Conservation (phyloP, 179 eudicot species). For the Silene coronaria region DNA sequence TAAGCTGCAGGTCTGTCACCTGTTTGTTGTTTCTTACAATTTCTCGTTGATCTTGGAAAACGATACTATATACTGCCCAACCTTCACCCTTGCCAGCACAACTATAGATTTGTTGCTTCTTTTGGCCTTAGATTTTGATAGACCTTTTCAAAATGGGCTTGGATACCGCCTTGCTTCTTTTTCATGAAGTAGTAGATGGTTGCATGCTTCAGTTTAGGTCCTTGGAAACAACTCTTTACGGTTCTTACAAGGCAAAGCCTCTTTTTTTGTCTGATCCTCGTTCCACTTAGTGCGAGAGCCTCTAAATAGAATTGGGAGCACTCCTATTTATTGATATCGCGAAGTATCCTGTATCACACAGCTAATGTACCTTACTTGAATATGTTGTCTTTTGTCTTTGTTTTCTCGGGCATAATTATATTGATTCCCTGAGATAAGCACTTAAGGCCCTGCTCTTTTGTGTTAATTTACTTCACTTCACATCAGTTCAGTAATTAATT, state of each 20-base stretch:
- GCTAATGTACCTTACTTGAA: not conserved
- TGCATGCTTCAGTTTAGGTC: too few species aligned
- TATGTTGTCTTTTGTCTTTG: not conserved
- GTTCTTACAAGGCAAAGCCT: not conserved
- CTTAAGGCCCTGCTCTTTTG: too few species aligned
- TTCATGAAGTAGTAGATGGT: too few species aligned
- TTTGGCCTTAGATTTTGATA: not conserved
- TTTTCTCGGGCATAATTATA: not conserved
- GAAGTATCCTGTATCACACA: too few species aligned
- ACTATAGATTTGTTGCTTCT: not conserved
- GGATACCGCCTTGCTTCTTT: not conserved
- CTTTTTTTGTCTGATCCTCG: not conserved
- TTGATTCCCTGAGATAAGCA: not conserved
- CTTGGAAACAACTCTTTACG: not conserved
- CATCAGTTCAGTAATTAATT: too few species aligned
- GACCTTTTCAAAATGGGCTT: not conserved
- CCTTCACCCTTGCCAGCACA: not conserved
- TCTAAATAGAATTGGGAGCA: too few species aligned
- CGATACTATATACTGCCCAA: not conserved
- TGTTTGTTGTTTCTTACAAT: not conserved
- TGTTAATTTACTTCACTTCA: too few species aligned
- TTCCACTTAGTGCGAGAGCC: not conserved
- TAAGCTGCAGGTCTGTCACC: slow-evolving; percentile 40
- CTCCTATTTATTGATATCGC: too few species aligned
- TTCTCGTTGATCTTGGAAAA: not conserved